Percentiles rank a stretch among this genome's conserved stretches.
Conservation (phyloP, 2,329 filamentous ascomycete genomes). For the Aspergillus sp. region DNA sequence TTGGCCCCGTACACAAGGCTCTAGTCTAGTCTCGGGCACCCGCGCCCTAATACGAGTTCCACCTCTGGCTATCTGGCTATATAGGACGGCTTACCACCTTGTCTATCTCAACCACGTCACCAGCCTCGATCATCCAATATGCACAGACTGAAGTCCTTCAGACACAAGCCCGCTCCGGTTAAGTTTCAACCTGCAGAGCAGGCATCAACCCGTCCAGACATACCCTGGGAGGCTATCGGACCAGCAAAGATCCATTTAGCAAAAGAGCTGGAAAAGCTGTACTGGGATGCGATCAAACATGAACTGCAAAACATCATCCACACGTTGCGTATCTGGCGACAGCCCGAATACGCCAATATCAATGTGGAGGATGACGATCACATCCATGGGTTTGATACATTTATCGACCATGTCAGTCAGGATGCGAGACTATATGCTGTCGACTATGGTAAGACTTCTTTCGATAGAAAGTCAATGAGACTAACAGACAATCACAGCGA, state of each 20-base stretch:
- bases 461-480: neutral
- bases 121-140: neutral
- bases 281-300: slow-evolving; percentile 36
- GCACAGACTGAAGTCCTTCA: neutral
- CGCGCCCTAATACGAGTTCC: no score
- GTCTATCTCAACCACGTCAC: no score
- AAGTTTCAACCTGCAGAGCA: no score
- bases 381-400: slow-evolving; percentile 43
- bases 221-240: slow-evolving; percentile 7
- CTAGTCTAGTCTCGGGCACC: no score
- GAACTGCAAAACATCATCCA: slow-evolving; percentile 36
- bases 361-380: slow-evolving; percentile 21
- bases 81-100: no score
- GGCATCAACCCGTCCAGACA: neutral
- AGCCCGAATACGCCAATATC: slow-evolving; percentile 12
- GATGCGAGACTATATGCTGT: slow-evolving; percentile 25
- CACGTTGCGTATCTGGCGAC: slow-evolving; percentile 34
- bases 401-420: slow-evolving; percentile 37
- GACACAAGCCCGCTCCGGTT: neutral
- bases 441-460: slow-evolving; percentile 11
- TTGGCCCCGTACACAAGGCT: no score
- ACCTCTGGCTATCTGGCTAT: no score
- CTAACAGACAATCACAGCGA: neutral
- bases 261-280: slow-evolving; percentile 28
- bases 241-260: slow-evolving; percentile 13